Base-by-base conservation (phyloP, 768 basidiomycete species). In the Baorangia bicolor region DNA sequence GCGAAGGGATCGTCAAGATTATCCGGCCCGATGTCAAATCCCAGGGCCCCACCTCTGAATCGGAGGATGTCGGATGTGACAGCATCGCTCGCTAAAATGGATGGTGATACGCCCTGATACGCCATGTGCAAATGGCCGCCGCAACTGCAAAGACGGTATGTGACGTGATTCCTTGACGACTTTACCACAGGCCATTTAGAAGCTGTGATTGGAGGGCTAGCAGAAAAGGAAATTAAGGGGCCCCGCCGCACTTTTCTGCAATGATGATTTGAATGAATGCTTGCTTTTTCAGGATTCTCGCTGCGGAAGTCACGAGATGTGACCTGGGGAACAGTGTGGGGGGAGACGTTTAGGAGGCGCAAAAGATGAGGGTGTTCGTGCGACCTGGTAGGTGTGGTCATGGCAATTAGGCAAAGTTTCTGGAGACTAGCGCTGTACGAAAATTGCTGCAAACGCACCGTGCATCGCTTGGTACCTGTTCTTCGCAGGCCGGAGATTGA, bases 1-100 rank as follows among this genome's bases (percentile, higher is more conserved):
- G 65, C 62, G 66, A 68, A 66, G 69, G 55, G 69, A 69, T 69
- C 67, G 69, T 65, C 69, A 69, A 59, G 67, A 54, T 58, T 55
- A 58, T 39, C 60, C 69, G 66, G 69, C 13, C 69, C 69, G 69
- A 57, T 44, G 44, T 51, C 55, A 52, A 56, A 61, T 47, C 18
- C 37, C 25, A 38, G 35, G 23, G 21, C 42, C 35, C 28, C 51
- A 47, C 49, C 34, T 62, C 33, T 35, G 34, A n/a, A 20, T 49
- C 65, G 65, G 65, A 69, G 67, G 61, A 58, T 38, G 50, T 64
- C 69, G 67, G 69, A 66, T 34, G 54, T 64, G 60, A 67, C 63
- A 59, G 49, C 56, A 57, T 49, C 38, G 33, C 18, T 46, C 14
- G 18, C 53, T 16, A 44, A 62, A 60, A 55, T 25, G 57, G 62